Percentiles rank a stretch among this genome's conserved stretches.
Evolutionary conservation across 306 rosid species (phyloP).

Genomic region (Ormosia emarginata): DNA sequence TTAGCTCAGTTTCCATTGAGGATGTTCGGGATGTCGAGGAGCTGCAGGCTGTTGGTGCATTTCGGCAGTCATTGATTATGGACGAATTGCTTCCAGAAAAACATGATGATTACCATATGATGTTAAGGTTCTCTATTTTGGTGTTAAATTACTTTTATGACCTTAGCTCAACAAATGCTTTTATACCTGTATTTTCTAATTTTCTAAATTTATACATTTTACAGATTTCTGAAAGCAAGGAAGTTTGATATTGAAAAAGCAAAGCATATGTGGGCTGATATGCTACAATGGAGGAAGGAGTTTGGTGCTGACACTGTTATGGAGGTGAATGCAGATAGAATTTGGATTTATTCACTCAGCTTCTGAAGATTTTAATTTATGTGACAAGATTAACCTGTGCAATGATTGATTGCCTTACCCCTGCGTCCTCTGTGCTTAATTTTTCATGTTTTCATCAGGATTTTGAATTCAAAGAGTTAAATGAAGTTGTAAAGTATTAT

Average conservation of each 20-base stretch:
- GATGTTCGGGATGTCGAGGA: slow-evolving; percentile 91
- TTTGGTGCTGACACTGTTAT: slow-evolving; percentile 71
- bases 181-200: background rate
- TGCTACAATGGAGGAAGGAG: slow-evolving; percentile 94
- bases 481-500: slow-evolving; percentile 71
- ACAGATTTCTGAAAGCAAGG: slow-evolving; percentile 91
- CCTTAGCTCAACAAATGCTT: background rate
- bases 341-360: background rate
- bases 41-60: slow-evolving; percentile 75
- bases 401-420: background rate
- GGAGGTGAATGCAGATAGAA: slow-evolving; percentile 48
- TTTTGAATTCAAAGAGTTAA: slow-evolving; percentile 74
- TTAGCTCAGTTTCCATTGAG: slow-evolving; percentile 95
- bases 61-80: slow-evolving; percentile 64
- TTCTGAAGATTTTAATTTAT: background rate
- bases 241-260: slow-evolving; percentile 87
- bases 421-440: background rate
- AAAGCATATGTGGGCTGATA: slow-evolving; percentile 96
- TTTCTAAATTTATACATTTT: background rate
- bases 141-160: background rate
- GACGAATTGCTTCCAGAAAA: slow-evolving; percentile 81
- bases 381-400: background rate
- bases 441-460: slow-evolving; percentile 50
- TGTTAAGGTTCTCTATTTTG: slow-evolving; percentile 59
- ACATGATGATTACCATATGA: slow-evolving; percentile 87